Percentiles rank a stretch among this genome's conserved stretches.
phyloP scores from a whole-genome alignment of 441 rosid species.

The Metrosideros polymorpha region DNA sequence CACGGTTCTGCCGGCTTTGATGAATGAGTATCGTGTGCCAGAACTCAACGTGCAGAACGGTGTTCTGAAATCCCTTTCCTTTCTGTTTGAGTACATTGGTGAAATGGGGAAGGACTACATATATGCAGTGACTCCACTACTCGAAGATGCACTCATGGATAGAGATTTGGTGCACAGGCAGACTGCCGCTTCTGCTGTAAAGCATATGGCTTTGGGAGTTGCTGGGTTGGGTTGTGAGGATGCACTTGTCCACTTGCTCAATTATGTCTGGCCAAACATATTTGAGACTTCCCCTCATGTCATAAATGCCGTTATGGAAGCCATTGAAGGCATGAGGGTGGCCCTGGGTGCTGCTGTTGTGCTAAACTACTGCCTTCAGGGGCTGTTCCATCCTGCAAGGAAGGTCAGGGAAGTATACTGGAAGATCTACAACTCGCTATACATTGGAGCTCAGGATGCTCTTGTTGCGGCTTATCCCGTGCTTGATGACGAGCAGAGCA shows the following conservation, averaged over 20 bases:
- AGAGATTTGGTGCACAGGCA: constrained; percentile 96
- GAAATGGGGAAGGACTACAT: constrained; percentile 99
- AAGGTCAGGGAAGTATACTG: constrained; percentile 97
- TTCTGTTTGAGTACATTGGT: constrained; percentile 93
- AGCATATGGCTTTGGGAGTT: constrained; percentile 96
- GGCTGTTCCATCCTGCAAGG: constrained; percentile 93
- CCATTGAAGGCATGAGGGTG: constrained; percentile 92
- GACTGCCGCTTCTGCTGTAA: constrained; percentile 96
- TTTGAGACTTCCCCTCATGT: constrained; percentile 99
- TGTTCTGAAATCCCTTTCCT: constrained; percentile 90
- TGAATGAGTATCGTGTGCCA: constrained; percentile 95
- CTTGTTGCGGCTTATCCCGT: constrained; percentile 90
- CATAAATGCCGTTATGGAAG: constrained; percentile 92
- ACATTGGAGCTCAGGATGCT: constrained; percentile 84
- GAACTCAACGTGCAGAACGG: constrained; percentile 98
- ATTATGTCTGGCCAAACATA: constrained; percentile 96
- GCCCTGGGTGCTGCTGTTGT: constrained; percentile 81
- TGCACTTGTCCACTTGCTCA: constrained; percentile 77
- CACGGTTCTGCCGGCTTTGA: constrained; percentile 83
- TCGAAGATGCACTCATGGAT: constrained; percentile 97
- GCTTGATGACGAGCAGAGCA: constrained; percentile 65
- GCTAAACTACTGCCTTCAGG: constrained; percentile 91
- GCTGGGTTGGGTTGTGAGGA: constrained; percentile 99
- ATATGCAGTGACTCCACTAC: constrained; percentile 94
- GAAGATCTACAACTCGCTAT: constrained; percentile 95